These are phyloP conservation scores for Xylaria sp. DNA, from an alignment of 2,329 filamentous ascomycete genomes.

Conservation along the genomic window DNA sequence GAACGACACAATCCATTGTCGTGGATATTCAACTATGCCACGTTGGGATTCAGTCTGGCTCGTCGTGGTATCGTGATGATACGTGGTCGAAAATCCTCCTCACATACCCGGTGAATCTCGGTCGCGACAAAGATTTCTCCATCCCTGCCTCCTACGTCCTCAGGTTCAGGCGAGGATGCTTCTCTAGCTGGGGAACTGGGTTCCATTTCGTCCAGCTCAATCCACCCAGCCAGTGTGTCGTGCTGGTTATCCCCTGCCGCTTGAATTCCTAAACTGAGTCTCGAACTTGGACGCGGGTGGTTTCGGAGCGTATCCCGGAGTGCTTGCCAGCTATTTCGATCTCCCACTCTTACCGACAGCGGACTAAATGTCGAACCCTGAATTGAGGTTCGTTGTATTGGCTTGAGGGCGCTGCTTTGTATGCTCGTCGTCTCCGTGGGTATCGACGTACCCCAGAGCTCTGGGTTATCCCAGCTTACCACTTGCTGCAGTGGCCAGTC, in stretches of 20 bases:
- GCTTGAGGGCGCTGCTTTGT: background rate
- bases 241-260: background rate
- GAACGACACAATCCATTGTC: background rate
- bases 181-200: background rate
- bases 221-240: slow-evolving; percentile 15
- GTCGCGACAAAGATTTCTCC: slow-evolving; percentile 27
- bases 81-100: slow-evolving; percentile 19
- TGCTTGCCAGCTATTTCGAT: slow-evolving; percentile 6
- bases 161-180: slow-evolving; percentile 6
- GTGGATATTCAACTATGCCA: background rate
- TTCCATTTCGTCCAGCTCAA: slow-evolving; percentile 23
- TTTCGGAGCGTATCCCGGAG: slow-evolving; percentile 2
- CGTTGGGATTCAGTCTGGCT: slow-evolving; percentile 2
- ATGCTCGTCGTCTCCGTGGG: background rate
- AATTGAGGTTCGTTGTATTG: background rate
- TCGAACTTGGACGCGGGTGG: slow-evolving; percentile 13
- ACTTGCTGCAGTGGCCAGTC: background rate
- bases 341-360: background rate
- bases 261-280: background rate
- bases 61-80: slow-evolving; percentile 33
- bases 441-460: background rate
- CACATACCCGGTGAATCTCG: slow-evolving; percentile 16
- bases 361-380: background rate
- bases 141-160: slow-evolving; percentile 1
- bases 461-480: background rate